phyloP scores from a whole-genome alignment of 306 rosid species.

The Mucuna pruriens region DNA sequence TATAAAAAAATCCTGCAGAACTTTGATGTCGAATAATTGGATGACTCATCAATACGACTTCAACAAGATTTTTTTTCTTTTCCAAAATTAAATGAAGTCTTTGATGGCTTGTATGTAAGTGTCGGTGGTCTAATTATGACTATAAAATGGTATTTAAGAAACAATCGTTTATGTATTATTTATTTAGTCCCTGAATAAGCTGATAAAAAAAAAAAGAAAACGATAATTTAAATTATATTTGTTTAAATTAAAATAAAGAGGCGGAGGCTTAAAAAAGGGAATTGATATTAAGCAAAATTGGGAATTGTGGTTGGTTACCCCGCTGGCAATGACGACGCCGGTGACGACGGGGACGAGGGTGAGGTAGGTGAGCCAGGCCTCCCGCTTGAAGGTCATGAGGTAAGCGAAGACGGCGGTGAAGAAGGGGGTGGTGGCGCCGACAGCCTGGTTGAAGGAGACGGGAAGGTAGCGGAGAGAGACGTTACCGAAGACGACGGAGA shows the following conservation, averaged over 20 bases:
- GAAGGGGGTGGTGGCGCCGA: slow-evolving; percentile 97
- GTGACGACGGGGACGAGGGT: slow-evolving; percentile 94
- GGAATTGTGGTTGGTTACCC: slow-evolving; percentile 54
- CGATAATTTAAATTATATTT: not conserved
- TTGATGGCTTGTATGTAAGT: too few relatives aligned
- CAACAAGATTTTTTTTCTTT: too few relatives aligned
- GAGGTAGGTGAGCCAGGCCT: slow-evolving; percentile 93
- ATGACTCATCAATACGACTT: too few relatives aligned
- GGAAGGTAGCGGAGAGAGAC: slow-evolving; percentile 88
- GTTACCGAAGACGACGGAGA: slow-evolving; percentile 96
- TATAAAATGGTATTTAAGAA: too few relatives aligned
- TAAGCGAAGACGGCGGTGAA: slow-evolving; percentile 97
- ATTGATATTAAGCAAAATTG: not conserved
- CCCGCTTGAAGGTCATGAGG: slow-evolving; percentile 83
- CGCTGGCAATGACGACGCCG: slow-evolving; percentile 96
- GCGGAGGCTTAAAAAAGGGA: not conserved
- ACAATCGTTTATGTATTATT: too few relatives aligned
- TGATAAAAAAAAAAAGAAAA: not conserved
- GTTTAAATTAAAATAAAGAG: not conserved
- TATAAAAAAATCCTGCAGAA: too few relatives aligned
- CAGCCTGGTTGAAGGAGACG: slow-evolving; percentile 90
- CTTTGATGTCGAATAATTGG: too few relatives aligned
- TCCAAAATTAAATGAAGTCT: too few relatives aligned
- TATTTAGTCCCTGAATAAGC: not conserved
- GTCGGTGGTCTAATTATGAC: too few relatives aligned